Conservation (phyloP, 495 filamentous ascomycete species). For the Letharia columbiana region DNA sequence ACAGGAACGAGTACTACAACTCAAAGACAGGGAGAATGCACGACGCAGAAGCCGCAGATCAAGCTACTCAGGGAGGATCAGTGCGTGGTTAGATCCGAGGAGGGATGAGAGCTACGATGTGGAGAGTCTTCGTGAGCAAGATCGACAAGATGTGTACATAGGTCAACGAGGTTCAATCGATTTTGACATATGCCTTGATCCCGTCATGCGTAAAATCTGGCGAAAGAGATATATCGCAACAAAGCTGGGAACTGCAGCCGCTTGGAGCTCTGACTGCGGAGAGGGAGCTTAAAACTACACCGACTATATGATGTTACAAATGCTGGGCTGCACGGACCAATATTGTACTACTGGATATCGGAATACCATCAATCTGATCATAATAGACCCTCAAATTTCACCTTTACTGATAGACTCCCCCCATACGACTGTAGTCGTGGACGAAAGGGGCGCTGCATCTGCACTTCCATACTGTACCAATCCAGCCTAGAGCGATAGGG, state of each 20-base stretch:
- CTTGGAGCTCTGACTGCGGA: neutral
- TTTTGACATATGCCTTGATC: neutral
- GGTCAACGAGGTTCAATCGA: neutral
- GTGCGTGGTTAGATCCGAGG: constrained; percentile 20
- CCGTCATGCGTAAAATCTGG: too few species aligned
- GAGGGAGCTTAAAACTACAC: neutral
- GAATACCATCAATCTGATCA: neutral
- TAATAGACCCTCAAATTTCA: neutral
- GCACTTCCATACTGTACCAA: neutral
- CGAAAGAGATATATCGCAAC: too few species aligned
- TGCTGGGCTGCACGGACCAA: neutral
- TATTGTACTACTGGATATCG: neutral
- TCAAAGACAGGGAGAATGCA: constrained; percentile 74
- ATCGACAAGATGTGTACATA: constrained; percentile 9
- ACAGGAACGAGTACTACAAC: constrained; percentile 84
- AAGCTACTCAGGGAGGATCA: constrained; percentile 26
- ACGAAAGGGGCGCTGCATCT: neutral
- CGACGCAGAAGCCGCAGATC: constrained; percentile 41
- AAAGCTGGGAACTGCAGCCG: neutral
- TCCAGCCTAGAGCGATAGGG: constrained; percentile 3
- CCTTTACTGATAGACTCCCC: too few species aligned
- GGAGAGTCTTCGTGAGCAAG: neutral
- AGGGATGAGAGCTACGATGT: neutral
- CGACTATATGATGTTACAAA: neutral
- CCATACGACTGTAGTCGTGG: neutral